phyloP scores from a whole-genome alignment of 176 grass and related monocot genomes.

The Metroxylon sagu region DNA sequence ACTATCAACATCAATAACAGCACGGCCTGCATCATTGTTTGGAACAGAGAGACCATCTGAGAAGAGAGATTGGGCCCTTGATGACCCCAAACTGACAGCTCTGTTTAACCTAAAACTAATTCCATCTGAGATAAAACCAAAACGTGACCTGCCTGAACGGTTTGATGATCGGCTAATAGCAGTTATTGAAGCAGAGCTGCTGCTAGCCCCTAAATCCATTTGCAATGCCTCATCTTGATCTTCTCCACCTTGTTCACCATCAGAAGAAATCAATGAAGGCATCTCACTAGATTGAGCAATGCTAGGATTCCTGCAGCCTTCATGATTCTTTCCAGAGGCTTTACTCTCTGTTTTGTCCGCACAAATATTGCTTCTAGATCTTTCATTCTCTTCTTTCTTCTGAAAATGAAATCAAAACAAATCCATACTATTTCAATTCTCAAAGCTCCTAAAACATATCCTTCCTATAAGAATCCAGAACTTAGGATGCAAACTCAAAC shows the following conservation, averaged over 20 bases:
- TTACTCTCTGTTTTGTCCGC: slow-evolving; percentile 13
- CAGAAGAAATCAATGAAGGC: slow-evolving; percentile 18
- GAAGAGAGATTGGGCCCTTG: slow-evolving; percentile 46
- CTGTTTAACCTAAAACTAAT: slow-evolving; percentile 69
- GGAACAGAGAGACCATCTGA: slow-evolving; percentile 39
- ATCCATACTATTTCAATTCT: slow-evolving; percentile 1
- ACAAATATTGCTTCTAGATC: slow-evolving; percentile 9
- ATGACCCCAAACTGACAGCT: slow-evolving; percentile 82
- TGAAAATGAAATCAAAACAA: slow-evolving; percentile 21
- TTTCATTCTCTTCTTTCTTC: slow-evolving; percentile 23
- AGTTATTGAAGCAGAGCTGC: slow-evolving; percentile 1
- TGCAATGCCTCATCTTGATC: slow-evolving; percentile 26
- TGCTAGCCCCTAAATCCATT: slow-evolving; percentile 28
- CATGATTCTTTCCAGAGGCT: slow-evolving; percentile 17
- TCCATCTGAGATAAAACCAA: slow-evolving; percentile 28
- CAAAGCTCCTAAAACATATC: too few species aligned
- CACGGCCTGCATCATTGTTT: slow-evolving; percentile 23
- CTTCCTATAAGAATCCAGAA: too few species aligned
- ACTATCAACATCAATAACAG: slow-evolving; percentile 3
- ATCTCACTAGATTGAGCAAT: slow-evolving; percentile 21
- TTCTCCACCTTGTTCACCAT: slow-evolving; percentile 25
- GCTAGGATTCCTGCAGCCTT: slow-evolving; percentile 19
- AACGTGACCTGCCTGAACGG: slow-evolving; percentile 33
- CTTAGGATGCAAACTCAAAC: too few species aligned
- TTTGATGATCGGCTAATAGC: slow-evolving; percentile 17